Evolutionary conservation across 192 early-diverging fungal genomes (phyloP).

Genomic region (Jimgerdemannia flammicorona): DNA sequence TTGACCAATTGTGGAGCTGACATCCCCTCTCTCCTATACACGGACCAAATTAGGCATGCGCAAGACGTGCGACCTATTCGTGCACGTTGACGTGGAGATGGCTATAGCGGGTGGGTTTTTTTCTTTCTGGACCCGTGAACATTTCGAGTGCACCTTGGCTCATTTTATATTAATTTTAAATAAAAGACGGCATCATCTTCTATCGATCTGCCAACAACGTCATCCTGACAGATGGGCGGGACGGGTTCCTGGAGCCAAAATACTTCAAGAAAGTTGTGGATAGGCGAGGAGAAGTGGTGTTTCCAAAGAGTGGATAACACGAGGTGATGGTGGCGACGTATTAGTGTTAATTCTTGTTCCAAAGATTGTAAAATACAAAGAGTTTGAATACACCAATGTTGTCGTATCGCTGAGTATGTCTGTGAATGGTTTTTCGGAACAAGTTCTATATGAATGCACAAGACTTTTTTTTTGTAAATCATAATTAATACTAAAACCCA

Average conservation of each 20-base stretch:
- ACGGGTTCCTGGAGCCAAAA: slow-evolving; percentile 56
- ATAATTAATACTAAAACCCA: too few species aligned
- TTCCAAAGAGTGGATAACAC: background rate
- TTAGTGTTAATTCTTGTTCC: too few species aligned
- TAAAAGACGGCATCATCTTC: slow-evolving; percentile 71
- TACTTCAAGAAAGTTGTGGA: slow-evolving; percentile 67
- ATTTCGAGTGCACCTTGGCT: background rate
- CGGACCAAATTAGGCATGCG: slow-evolving; percentile 58
- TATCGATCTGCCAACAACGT: slow-evolving; percentile 78
- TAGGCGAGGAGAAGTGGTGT: slow-evolving; percentile 7
- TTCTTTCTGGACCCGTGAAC: background rate
- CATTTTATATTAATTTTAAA: slow-evolving; percentile 7
- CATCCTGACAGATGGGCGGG: slow-evolving; percentile 66
- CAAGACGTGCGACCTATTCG: slow-evolving; percentile 58
- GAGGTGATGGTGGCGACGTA: background rate
- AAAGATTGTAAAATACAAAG: too few species aligned
- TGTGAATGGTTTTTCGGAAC: too few species aligned
- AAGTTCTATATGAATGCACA: too few species aligned
- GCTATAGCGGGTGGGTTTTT: slow-evolving; percentile 60
- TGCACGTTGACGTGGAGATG: slow-evolving; percentile 70
- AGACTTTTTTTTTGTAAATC: too few species aligned
- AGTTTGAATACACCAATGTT: too few species aligned
- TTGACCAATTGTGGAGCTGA: too few species aligned
- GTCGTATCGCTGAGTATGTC: too few species aligned
- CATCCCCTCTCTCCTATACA: background rate